phyloP scores from a whole-genome alignment of 2,329 filamentous ascomycete genomes.

The Claviceps arundinis region DNA sequence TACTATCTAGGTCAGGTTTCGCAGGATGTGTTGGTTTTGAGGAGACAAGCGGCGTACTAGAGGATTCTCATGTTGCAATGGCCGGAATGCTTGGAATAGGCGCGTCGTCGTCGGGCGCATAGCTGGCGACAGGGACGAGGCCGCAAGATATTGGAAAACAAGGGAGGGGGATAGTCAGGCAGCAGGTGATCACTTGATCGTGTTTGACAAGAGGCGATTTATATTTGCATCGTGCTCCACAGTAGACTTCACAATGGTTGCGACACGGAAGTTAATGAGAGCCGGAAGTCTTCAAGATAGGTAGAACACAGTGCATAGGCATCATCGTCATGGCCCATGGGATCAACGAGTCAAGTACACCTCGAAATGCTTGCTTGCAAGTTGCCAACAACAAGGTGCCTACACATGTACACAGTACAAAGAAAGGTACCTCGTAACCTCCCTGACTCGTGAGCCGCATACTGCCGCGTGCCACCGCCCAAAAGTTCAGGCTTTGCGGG shows the following conservation, averaged over 20 bases:
- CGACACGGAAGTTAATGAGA: too few species aligned
- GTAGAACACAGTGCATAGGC: neutral
- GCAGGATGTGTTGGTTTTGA: neutral
- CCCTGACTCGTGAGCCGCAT: slow-evolving; percentile 7
- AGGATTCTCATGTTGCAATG: slow-evolving; percentile 65
- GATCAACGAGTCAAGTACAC: neutral
- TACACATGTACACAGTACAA: too few species aligned
- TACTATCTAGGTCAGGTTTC: slow-evolving; percentile 22
- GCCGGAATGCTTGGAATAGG: slow-evolving; percentile 20
- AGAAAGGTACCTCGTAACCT: too few species aligned
- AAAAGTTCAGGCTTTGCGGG: slow-evolving; percentile 29
- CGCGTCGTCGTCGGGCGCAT: slow-evolving; percentile 26
- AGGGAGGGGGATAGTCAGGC: too few species aligned
- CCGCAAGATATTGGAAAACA: neutral
- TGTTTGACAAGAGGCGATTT: neutral
- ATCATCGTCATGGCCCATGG: neutral
- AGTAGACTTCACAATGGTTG: neutral
- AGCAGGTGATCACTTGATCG: neutral
- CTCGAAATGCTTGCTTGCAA: too few species aligned
- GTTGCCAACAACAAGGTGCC: too few species aligned
- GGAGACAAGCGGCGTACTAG: slow-evolving; percentile 40
- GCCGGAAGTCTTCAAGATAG: neutral
- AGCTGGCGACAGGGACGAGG: slow-evolving; percentile 4
- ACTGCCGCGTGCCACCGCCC: slow-evolving; percentile 36
- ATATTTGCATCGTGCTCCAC: neutral